Percentiles rank a stretch among this genome's conserved stretches.
Conservation (phyloP, 2,329 filamentous ascomycete species). For the Exophiala xenobiotica region DNA sequence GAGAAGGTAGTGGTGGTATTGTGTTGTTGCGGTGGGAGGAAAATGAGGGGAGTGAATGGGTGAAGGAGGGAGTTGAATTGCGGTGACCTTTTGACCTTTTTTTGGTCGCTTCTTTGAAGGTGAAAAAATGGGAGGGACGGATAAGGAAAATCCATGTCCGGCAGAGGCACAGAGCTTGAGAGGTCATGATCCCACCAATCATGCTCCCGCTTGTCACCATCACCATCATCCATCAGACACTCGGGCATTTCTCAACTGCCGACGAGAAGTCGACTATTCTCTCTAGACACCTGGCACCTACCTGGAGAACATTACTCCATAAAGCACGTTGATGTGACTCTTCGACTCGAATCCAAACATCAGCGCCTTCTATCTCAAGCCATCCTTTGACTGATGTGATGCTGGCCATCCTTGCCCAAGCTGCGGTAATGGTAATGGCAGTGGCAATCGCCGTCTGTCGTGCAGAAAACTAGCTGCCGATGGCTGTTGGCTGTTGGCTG, state of each 20-base stretch:
- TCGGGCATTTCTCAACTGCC: conserved; percentile 1
- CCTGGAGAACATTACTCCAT: too few relatives aligned
- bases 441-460: too few relatives aligned
- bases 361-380: too few relatives aligned
- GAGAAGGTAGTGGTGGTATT: neutral
- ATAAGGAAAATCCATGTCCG: neutral
- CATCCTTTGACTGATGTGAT: too few relatives aligned
- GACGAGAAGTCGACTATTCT: neutral
- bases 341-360: too few relatives aligned
- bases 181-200: neutral
- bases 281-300: conserved; percentile 6
- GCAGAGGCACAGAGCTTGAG: too few relatives aligned
- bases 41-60: neutral
- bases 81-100: conserved; percentile 13
- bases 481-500: neutral
- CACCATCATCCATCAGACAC: neutral
- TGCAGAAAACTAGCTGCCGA: neutral
- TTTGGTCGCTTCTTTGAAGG: neutral
- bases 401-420: too few relatives aligned
- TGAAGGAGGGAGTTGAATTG: conserved; percentile 1
- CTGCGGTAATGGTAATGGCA: too few relatives aligned
- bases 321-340: too few relatives aligned
- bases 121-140: conserved; percentile 7
- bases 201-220: neutral
- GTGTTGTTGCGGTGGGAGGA: neutral